These are phyloP conservation scores for Erodium maritimum DNA, from an alignment of 345 rosid species.

Conservation along the genomic window DNA sequence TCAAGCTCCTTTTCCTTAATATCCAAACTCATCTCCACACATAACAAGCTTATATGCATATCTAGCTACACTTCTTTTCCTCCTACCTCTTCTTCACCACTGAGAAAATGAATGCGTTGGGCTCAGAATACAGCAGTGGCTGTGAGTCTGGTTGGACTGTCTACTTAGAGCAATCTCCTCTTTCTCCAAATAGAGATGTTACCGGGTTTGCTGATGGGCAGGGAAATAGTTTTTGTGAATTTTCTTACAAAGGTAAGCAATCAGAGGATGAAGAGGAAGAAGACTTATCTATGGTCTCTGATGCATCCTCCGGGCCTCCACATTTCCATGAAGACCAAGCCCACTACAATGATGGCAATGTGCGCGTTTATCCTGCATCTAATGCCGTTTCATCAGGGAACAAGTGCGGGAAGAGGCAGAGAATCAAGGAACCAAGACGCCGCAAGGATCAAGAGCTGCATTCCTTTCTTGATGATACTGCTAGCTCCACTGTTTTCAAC, in stretches of 20 bases:
- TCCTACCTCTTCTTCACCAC: background rate
- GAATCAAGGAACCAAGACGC: conserved; percentile 25
- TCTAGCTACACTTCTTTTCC: too few species aligned
- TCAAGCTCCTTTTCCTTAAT: background rate
- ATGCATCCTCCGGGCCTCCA: conserved; percentile 98
- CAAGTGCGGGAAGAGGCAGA: conserved; percentile 21
- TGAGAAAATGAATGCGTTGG: conserved; percentile 28
- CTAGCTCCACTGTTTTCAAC: conserved; percentile 65
- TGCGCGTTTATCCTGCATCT: conserved; percentile 6
- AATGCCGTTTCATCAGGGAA: conserved; percentile 9
- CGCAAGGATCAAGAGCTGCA: conserved; percentile 24
- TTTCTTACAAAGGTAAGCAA: conserved; percentile 1
- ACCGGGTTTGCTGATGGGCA: conserved; percentile 12
- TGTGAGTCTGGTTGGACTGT: conserved; percentile 99
- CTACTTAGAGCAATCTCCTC: conserved; percentile 65
- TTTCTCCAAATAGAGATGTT: conserved; percentile 16
- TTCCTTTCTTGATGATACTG: conserved; percentile 75
- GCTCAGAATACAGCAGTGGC: conserved; percentile 60
- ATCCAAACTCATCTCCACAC: background rate
- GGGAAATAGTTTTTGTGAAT: conserved; percentile 7
- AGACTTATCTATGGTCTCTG: conserved; percentile 88
- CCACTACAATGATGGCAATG: conserved; percentile 13
- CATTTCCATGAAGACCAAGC: conserved; percentile 38
- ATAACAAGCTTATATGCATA: too few species aligned
- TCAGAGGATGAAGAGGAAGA: conserved; percentile 33